These are phyloP conservation scores for Starmerella floris DNA, from an alignment of 805 yeast species.

Conservation along the genomic window DNA sequence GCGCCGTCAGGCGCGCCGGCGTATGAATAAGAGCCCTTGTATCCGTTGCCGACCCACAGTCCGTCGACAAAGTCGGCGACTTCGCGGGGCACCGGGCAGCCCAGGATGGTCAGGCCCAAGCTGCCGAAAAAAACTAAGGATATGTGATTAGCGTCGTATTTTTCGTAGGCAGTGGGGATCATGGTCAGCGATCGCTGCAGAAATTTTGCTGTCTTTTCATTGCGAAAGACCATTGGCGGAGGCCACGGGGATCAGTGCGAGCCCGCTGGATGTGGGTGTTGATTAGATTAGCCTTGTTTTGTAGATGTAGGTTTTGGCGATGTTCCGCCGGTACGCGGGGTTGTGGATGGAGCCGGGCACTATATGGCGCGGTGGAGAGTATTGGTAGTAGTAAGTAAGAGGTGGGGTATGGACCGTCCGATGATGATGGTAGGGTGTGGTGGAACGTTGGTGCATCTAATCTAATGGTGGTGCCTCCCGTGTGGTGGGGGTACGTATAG, in stretches of 20 bases:
- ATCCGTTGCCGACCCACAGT: constrained; percentile 14
- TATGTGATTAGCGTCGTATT: constrained; percentile 18
- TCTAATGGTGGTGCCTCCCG: no score
- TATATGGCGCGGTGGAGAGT: no score
- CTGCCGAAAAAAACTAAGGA: constrained; percentile 18
- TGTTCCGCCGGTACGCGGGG: no score
- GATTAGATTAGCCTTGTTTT: no score
- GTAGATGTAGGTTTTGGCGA: no score
- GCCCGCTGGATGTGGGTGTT: no score
- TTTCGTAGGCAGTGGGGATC: constrained; percentile 14
- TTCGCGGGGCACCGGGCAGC: background rate
- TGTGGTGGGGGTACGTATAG: no score
- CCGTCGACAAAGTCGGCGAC: constrained; percentile 3
- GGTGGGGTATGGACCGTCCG: no score
- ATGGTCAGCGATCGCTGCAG: constrained; percentile 16
- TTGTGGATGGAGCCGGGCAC: no score
- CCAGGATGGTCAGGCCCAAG: constrained; percentile 13
- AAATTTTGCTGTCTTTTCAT: constrained; percentile 6
- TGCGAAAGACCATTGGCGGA: background rate
- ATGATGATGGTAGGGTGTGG: no score
- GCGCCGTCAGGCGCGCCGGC: background rate
- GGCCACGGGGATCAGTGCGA: background rate
- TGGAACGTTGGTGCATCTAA: no score
- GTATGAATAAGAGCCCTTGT: constrained; percentile 3
- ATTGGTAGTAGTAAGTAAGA: no score